Evolutionary conservation across 164 flowering plant genomes (phyloP), one percentile per base, ranked within the genome.

Genomic region (Nymphaea thermarum): DNA sequence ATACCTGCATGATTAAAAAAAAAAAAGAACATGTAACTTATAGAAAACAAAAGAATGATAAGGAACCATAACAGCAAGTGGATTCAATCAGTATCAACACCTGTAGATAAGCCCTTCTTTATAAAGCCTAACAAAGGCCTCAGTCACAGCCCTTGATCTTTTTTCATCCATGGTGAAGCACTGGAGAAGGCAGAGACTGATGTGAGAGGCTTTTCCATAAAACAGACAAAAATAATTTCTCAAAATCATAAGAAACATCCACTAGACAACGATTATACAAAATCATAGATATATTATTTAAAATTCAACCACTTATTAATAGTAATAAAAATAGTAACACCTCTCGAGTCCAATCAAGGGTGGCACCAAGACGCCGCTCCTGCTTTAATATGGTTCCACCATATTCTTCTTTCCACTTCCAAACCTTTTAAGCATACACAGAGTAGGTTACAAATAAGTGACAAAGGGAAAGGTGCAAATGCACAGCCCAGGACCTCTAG

Each of bases 301-400:
- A 8, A 55, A 55, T 55, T 16, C 60, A 1, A 2, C 16, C 2
- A 55, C 16, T 8, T 55, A 55, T 1, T 55, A 55, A 55, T 55
- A 16, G 12, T 16, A 16, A 8, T 55, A 16, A 55, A 55, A 16
- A 55, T 55, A 55, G 60, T 7, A 7, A 10, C 42, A 95, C 98
- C 94, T 95, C 96, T 63, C 98, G 98, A 4, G 99, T 85, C 99
- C 99, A 95, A 76, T 95, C 99, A 71, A 92, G 88, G 74, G 99
- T 88, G n/a, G 90, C 90, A 71, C 97, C 99, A 66, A 95, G 67
- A 14, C 96, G 81, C 4, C 98, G 87, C 65, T 75, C 83, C 75
- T 92, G 99, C 71, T 77, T 75, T 65, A 95, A 74, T 65, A 95
- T 95, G 42, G 87, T 86, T 60, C 96, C 88, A 44, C 98, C 99